A percentile compares a stretch with the other conserved stretches of the same genome.
Evolutionary conservation across 768 basidiomycete species (phyloP).

Genomic region (Cystoderma amianthinum): DNA sequence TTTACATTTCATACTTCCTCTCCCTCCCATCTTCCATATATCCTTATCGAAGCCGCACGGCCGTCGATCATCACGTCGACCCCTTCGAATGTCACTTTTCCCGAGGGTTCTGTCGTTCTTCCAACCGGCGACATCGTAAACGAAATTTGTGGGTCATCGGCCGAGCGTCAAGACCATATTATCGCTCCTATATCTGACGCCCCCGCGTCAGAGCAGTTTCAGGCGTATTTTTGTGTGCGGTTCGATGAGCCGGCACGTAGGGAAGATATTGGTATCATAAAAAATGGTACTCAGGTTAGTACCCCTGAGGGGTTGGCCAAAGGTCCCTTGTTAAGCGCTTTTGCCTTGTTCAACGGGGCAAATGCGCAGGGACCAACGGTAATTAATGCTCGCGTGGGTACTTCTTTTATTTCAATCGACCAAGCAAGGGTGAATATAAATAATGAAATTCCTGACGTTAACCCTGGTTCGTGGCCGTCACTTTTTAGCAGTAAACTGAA

Average conservation of each 20-base stretch:
- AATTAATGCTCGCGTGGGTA: not conserved
- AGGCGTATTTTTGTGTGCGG: conserved; percentile 54
- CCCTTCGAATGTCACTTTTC: conserved; percentile 40
- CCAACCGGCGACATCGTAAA: conserved; percentile 29
- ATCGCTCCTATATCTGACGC: conserved; percentile 47
- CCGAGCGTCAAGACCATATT: conserved; percentile 67
- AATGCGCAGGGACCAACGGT: not conserved
- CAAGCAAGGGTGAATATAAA: not conserved
- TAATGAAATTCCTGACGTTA: not conserved
- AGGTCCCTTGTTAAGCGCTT: not conserved
- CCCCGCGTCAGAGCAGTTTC: conserved; percentile 30
- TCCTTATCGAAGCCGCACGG: conserved; percentile 65
- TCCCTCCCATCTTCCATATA: conserved; percentile 41
- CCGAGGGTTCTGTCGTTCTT: conserved; percentile 45
- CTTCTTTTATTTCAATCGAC: not conserved
- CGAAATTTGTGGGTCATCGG: conserved; percentile 50
- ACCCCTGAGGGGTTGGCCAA: too few relatives aligned
- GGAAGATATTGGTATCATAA: conserved; percentile 31
- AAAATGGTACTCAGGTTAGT: conserved; percentile 26
- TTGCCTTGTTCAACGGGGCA: not conserved
- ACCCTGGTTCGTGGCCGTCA: too few relatives aligned
- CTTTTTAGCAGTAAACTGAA: too few relatives aligned
- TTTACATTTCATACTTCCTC: conserved; percentile 46
- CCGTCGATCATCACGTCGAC: too few relatives aligned
- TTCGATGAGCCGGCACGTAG: conserved; percentile 24